Evolutionary conservation across 345 rosid genomes (phyloP).

Genomic region (Bretschneidera sinensis): DNA sequence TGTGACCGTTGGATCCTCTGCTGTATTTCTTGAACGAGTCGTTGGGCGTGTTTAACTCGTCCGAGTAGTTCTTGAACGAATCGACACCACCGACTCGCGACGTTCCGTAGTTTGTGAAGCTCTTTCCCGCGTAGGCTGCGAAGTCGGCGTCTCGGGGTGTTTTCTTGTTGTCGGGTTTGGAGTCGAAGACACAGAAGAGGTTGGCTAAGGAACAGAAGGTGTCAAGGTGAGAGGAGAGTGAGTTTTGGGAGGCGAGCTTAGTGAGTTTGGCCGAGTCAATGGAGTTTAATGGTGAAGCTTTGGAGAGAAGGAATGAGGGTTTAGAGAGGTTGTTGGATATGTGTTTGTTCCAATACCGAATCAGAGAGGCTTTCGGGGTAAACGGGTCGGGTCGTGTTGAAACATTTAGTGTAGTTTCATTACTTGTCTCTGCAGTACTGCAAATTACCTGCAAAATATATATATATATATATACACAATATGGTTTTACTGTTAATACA

Average conservation of each 20-base stretch:
- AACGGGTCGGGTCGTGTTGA: slow-evolving; percentile 44
- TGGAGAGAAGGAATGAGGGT: slow-evolving; percentile 62
- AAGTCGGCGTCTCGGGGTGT: slow-evolving; percentile 37
- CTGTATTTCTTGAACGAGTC: slow-evolving; percentile 49
- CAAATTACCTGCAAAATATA: slow-evolving; percentile 23
- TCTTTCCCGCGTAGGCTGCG: slow-evolving; percentile 32
- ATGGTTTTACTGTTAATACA: too few relatives aligned
- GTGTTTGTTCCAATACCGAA: slow-evolving; percentile 83
- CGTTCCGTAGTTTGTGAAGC: slow-evolving; percentile 45
- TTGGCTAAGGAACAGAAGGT: slow-evolving; percentile 56
- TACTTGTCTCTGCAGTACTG: neutral
- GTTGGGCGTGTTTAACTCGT: slow-evolving; percentile 26
- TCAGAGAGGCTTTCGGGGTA: slow-evolving; percentile 58
- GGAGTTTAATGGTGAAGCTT: slow-evolving; percentile 62
- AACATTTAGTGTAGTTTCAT: neutral
- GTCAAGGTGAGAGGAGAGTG: slow-evolving; percentile 41
- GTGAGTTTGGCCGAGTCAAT: slow-evolving; percentile 41
- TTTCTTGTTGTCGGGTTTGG: slow-evolving; percentile 3
- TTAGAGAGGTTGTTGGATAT: slow-evolving; percentile 36
- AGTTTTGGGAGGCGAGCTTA: slow-evolving; percentile 35
- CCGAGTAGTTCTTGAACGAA: slow-evolving; percentile 58
- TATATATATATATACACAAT: too few relatives aligned
- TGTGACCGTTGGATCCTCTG: slow-evolving; percentile 28
- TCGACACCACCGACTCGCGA: slow-evolving; percentile 33
- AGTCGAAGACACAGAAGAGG: slow-evolving; percentile 48